These are phyloP conservation scores for Alternaria arborescens DNA, from an alignment of 2,329 filamentous ascomycete genomes.

Conservation along the genomic window DNA sequence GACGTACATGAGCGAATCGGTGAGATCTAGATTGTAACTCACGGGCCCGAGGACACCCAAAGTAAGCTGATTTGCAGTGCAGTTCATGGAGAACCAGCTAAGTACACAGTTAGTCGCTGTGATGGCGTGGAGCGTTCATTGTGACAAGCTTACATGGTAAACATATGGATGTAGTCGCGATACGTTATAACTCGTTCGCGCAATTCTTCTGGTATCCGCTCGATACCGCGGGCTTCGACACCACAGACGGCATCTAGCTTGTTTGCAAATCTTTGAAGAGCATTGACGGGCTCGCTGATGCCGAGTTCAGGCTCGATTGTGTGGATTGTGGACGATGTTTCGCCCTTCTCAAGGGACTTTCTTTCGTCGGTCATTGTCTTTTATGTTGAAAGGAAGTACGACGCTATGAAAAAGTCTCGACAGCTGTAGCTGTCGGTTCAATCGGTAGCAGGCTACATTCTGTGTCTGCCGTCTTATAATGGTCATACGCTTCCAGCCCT, in stretches of 20 bases:
- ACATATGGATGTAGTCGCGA: constrained; percentile 35
- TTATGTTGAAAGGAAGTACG: background rate
- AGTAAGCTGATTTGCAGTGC: constrained; percentile 64
- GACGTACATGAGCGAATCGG: constrained; percentile 26
- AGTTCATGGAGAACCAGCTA: constrained; percentile 66
- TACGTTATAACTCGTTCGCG: constrained; percentile 23
- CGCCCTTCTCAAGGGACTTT: constrained; percentile 12
- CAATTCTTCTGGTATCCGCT: constrained; percentile 42
- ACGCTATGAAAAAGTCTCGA: too few relatives aligned
- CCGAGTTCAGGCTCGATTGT: constrained; percentile 23
- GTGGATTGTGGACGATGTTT: constrained; percentile 6
- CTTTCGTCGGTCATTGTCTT: background rate
- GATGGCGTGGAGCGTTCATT: background rate
- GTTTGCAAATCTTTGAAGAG: constrained; percentile 31
- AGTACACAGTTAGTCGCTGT: background rate
- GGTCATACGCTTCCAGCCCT: too few relatives aligned
- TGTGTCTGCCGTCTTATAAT: too few relatives aligned
- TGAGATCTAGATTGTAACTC: constrained; percentile 30
- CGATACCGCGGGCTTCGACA: constrained; percentile 46
- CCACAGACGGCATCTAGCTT: constrained; percentile 38
- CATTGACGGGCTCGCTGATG: constrained; percentile 28
- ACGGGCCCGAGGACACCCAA: constrained; percentile 35
- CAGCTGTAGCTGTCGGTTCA: too few relatives aligned
- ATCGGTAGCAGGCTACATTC: too few relatives aligned
- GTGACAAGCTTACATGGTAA: constrained; percentile 27